Evolutionary conservation across 1,284 basidiomycete species (phyloP), one percentile per base, ranked within the genome.

Genomic region (Bjerkandera adusta): DNA sequence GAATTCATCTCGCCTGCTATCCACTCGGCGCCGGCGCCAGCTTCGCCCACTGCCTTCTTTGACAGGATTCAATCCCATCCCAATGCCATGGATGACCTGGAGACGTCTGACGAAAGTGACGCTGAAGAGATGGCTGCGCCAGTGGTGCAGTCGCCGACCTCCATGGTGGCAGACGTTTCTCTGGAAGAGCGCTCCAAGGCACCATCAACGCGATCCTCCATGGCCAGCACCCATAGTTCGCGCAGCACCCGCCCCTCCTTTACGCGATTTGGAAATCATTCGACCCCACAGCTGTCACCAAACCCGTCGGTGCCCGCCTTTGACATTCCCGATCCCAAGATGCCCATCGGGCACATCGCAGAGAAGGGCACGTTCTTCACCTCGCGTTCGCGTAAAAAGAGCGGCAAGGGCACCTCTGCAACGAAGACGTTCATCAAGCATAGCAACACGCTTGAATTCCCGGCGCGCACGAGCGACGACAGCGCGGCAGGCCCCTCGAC

Each of bases 1-100:
- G 56, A 56, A 25, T 52, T 50, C 18, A 36, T 49, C 13, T 34
- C 55, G 21, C 56, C 56, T 1, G 49, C 53, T 24, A 60, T 68
- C 5, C 65, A 64, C 39, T 78, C 76, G 32, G 79, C 77, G 50
- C 75, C 76, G n/a, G 77, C 78, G 22, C 68, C 73, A 8, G 71
- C 79, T 8, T 78, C 83, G 8, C 77, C 83, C 0, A 76, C 80
- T 22, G 78, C 77, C 35, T 89, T 89, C 70, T 89, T 89, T 62
- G 85, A 89, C 63, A 75, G 68, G 50, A 78, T 89, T 43, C 81
- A 87, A 56, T 68, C 71, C 26, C 80, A 84, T 40, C 75, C 76
- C n/a, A 81, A 81, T 58, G 79, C 77, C 16, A 79, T 87, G 76
- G 82, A 85, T 56, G 84, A 83, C 52, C 65, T 85, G 40, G 81